Conservation (phyloP, 352 stramenopile species). For the Saprolegnia parasitica region DNA sequence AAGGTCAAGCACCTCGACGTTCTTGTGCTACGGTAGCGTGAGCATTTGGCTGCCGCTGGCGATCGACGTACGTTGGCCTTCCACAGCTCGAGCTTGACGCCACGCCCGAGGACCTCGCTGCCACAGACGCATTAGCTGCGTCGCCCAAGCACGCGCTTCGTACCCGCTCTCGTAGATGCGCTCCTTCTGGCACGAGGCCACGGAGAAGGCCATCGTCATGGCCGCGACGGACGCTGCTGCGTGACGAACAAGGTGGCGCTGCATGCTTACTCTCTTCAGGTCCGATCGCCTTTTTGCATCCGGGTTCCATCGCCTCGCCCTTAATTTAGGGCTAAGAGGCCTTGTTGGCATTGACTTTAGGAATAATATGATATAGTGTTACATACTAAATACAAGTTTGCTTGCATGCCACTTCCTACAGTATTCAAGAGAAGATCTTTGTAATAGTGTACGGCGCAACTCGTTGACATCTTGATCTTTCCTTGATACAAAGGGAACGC, state of each 20-base stretch:
- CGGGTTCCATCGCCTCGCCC: too few species aligned
- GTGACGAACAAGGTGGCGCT: background rate
- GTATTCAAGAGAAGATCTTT: too few species aligned
- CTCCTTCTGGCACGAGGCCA: constrained; percentile 8
- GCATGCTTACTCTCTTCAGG: background rate
- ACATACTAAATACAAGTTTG: too few species aligned
- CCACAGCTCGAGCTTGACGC: constrained; percentile 78
- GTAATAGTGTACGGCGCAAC: too few species aligned
- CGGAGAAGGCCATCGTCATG: background rate
- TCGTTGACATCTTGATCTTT: too few species aligned
- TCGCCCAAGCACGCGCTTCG: background rate
- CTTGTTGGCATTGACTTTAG: too few species aligned
- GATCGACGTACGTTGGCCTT: constrained; percentile 64
- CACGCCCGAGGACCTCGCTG: constrained; percentile 70
- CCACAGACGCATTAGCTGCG: background rate
- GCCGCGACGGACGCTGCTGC: background rate
- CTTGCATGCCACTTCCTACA: too few species aligned
- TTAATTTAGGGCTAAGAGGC: too few species aligned
- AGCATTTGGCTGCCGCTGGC: background rate
- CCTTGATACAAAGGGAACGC: too few species aligned
- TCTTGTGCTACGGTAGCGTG: constrained; percentile 56
- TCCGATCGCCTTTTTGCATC: background rate
- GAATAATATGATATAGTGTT: too few species aligned
- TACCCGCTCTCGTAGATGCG: constrained; percentile 29
- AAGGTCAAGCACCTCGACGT: constrained; percentile 77